A percentile compares a stretch with the other conserved stretches of the same genome.
Conservation (phyloP, 805 yeast species). For the Dipodascus albidus region DNA sequence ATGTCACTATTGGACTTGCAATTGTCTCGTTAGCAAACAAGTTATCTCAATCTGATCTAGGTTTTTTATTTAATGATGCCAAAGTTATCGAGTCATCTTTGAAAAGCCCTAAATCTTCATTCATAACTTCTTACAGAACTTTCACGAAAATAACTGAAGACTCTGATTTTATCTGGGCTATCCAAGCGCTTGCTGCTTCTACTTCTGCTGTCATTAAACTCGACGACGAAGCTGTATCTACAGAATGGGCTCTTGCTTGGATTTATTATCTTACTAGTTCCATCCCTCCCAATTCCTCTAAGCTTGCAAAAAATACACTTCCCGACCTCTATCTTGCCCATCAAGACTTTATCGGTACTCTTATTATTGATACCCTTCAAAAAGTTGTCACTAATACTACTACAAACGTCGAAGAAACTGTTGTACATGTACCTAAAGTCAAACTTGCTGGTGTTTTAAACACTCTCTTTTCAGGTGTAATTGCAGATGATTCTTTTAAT, state of each 20-base stretch:
- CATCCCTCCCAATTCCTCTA: neutral
- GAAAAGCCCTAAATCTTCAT: neutral
- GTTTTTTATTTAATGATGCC: neutral
- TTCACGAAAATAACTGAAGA: slow-evolving; percentile 10
- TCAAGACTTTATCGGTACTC: neutral
- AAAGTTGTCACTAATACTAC: neutral
- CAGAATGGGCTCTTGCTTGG: slow-evolving; percentile 1
- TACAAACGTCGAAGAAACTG: neutral
- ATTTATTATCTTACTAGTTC: neutral
- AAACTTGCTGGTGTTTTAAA: neutral
- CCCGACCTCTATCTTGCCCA: neutral
- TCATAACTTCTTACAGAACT: slow-evolving; percentile 3
- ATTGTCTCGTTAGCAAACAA: slow-evolving; percentile 18
- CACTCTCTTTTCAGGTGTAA: neutral
- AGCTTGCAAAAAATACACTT: neutral
- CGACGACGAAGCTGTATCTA: neutral
- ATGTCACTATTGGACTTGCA: slow-evolving; percentile 44
- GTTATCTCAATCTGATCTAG: neutral
- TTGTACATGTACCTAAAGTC: neutral
- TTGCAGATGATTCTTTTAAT: neutral
- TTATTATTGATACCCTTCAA: neutral
- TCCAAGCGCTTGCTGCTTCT: slow-evolving; percentile 3
- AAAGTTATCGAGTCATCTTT: neutral
- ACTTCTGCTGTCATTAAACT: slow-evolving; percentile 2
- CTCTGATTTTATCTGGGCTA: slow-evolving; percentile 9